These are phyloP conservation scores for Brassica rapa DNA, from an alignment of 345 rosid species.

Conservation along the genomic window DNA sequence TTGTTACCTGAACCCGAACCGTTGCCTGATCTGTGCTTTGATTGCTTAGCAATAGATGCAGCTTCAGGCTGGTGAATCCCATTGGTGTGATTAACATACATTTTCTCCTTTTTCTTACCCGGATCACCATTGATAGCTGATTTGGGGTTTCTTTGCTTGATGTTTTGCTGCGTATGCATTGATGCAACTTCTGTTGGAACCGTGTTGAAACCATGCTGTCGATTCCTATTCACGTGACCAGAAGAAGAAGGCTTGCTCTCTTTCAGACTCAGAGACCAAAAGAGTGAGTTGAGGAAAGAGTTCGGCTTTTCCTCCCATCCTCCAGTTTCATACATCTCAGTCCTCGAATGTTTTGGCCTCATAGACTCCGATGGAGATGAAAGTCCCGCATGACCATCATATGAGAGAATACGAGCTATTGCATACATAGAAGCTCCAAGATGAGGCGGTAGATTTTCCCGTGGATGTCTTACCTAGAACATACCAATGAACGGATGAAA, in stretches of 20 bases:
- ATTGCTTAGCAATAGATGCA: slow-evolving; percentile 19
- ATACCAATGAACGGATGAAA: neutral
- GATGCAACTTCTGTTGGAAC: slow-evolving; percentile 22
- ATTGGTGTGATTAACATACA: slow-evolving; percentile 17
- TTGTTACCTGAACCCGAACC: slow-evolving; percentile 10
- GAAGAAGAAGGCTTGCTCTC: slow-evolving; percentile 34
- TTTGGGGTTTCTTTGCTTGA: slow-evolving; percentile 23
- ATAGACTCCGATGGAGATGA: slow-evolving; percentile 43
- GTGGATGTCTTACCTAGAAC: slow-evolving; percentile 68
- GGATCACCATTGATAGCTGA: neutral
- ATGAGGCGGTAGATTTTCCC: slow-evolving; percentile 56
- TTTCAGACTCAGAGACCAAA: slow-evolving; percentile 42
- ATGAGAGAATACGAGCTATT: slow-evolving; percentile 58
- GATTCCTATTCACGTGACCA: slow-evolving; percentile 15
- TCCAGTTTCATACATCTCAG: slow-evolving; percentile 43
- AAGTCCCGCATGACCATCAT: slow-evolving; percentile 61
- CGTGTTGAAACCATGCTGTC: neutral
- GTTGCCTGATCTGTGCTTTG: slow-evolving; percentile 15
- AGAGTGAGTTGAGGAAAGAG: slow-evolving; percentile 38
- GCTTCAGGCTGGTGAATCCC: slow-evolving; percentile 26
- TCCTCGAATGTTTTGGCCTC: slow-evolving; percentile 48
- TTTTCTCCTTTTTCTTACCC: slow-evolving; percentile 28
- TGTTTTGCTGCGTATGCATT: slow-evolving; percentile 7
- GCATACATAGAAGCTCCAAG: slow-evolving; percentile 69
- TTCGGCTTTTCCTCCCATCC: slow-evolving; percentile 36